Evolutionary conservation across 495 filamentous ascomycete species (phyloP), one percentile per base, ranked within the genome.

Genomic region (Neurospora sp.): DNA sequence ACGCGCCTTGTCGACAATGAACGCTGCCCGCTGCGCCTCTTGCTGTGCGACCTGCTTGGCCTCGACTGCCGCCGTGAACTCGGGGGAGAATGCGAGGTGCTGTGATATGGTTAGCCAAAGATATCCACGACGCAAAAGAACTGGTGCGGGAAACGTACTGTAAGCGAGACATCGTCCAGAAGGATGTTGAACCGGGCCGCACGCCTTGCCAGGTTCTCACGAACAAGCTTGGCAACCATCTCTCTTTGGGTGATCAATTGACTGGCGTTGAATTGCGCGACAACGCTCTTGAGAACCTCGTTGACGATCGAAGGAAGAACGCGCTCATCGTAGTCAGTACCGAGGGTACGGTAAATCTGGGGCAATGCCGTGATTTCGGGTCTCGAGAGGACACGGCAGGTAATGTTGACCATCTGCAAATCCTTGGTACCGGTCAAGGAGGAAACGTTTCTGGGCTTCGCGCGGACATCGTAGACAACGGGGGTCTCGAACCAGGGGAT

Each of bases 371-470:
- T 89, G 76, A 98, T 85, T 44, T 92, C 89, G 73, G 96, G 96
- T 79, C 93, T 88, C 61, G 94, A 97, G 71, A 99, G 93, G 69
- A 99, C 96, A 94, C 96, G 96, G 85, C 96, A 99, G 79, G 96
- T 99, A 82, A 99, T 99, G 88, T 99, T 99, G 81, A 99, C 96
- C 96, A 99, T 99, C 87, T 99, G 96, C 81, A 99, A 84, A 83
- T 99, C 96, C 84, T 99, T 99, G 79, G 96, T 99, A 75, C 96
- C 96, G 71, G 96, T 98, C 71, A 99, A 90, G 78, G 96, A 99
- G 74, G 96, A 91, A 73, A 99, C 96, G 80, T 95, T 97, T 78
- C 96, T 90, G 76, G 96, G 96, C 84, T 96, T 97, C 31, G 96
- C 96, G 81, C 96, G 95, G 72, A 99, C 96, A 82, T 99, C 96